These are phyloP conservation scores for Leccinum boreale DNA, from an alignment of 768 basidiomycete genomes.

Conservation along the genomic window DNA sequence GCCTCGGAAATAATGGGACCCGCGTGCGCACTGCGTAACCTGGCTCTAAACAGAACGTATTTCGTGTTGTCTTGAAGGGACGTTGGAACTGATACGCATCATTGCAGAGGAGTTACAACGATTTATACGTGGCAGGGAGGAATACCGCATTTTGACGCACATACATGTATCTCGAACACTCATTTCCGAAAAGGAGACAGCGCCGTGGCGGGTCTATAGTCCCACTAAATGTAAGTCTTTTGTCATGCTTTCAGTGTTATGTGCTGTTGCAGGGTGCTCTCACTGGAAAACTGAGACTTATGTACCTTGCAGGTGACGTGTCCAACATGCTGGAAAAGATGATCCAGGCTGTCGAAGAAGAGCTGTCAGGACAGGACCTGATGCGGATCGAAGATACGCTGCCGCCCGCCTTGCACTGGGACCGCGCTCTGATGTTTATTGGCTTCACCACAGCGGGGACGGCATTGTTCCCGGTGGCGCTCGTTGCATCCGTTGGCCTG, in stretches of 20 bases:
- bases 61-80: neutral
- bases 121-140: neutral
- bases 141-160: neutral
- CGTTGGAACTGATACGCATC: neutral
- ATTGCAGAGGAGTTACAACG: neutral
- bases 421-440: neutral
- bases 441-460: neutral
- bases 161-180: neutral
- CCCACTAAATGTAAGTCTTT: neutral
- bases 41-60: slow-evolving; percentile 18
- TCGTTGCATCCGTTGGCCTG: slow-evolving; percentile 13
- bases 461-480: slow-evolving; percentile 7
- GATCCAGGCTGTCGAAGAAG: slow-evolving; percentile 15
- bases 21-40: slow-evolving; percentile 19
- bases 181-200: neutral
- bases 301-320: slow-evolving; percentile 10
- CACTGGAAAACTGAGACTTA: neutral
- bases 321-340: slow-evolving; percentile 17
- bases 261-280: neutral
- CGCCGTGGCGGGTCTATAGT: neutral
- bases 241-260: neutral
- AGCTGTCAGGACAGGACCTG: slow-evolving; percentile 15
- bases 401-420: slow-evolving; percentile 23
- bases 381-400: slow-evolving; percentile 14
- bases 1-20: slow-evolving; percentile 25